Evolutionary conservation across 768 basidiomycete species (phyloP), one percentile per base, ranked within the genome.

Genomic region (Suillus luteus): DNA sequence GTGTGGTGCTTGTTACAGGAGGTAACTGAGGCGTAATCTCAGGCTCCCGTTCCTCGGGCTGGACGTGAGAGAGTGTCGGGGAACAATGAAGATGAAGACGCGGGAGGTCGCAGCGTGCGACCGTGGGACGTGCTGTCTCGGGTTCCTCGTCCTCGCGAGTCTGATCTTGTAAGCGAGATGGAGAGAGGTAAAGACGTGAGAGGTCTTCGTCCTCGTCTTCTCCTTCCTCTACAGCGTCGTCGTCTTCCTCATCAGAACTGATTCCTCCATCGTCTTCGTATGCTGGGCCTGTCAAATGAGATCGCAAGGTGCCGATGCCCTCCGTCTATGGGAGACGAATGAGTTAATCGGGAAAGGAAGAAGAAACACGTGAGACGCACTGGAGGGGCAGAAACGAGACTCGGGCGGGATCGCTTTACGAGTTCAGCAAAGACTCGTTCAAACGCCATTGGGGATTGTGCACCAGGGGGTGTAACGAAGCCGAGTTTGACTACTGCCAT

Each of bases 251-350:
- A 46, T 85, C 84, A 0, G 81, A 83, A 35, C 86, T 89, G 11
- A 92, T 77, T 5, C 88, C 86, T n/a, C 86, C 93, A 69, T 93
- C 93, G 69, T 95, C 93, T 71, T 89, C 83, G 66, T 85, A 86
- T 27, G 80, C 83, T 2, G 85, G 85, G 8, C 80, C 82, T 5
- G 66, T 72, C 22, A 85, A 78, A 71, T 86, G 78, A 3, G 88
- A 89, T 35, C 90, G 89, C 31, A 92, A 78, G 3, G 94, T 95
- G 59, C 93, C 93, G 35, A 95, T 86, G 31, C 93, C 91, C 76
- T 92, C 88, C 11, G 92, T 94, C 93, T 95, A 38, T 54, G 5
- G 54, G 40, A 65, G 7, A 22, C 8, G 31, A 49, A 54, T 22
- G 31, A 61, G 33, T 52, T 22, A 41, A 55, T 49, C 37, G 10